Conservation (phyloP, 2,329 filamentous ascomycete species). For the Talaromyces sp. region DNA sequence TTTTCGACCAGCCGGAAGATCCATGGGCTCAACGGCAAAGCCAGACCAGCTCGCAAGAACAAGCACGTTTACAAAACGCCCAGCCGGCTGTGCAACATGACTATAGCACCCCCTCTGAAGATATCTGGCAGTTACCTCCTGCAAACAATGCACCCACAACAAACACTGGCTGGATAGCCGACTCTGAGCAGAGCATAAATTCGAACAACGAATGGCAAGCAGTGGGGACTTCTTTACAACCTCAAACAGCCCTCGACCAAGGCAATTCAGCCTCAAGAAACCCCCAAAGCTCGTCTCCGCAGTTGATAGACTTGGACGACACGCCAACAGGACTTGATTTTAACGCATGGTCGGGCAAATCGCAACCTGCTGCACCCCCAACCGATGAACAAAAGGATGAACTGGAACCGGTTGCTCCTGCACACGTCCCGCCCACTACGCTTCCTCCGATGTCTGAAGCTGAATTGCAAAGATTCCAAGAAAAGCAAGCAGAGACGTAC, state of each 20-base stretch:
- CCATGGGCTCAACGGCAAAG: conserved; percentile 20
- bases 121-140: neutral
- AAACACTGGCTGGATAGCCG: neutral
- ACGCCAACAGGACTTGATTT: conserved; percentile 1
- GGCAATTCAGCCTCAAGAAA: neutral
- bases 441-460: conserved; percentile 20
- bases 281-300: neutral
- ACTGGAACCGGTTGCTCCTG: neutral
- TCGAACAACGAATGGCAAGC: conserved; percentile 6
- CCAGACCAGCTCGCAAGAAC: conserved; percentile 7
- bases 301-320: conserved; percentile 9
- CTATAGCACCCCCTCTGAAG: neutral
- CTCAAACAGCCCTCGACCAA: neutral
- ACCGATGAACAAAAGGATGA: neutral
- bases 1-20: conserved; percentile 26
- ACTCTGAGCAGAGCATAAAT: conserved; percentile 1
- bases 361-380: neutral
- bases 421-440: neutral
- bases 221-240: conserved; percentile 9
- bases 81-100: neutral
- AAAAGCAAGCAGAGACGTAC: conserved; percentile 69
- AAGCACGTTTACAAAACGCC: conserved; percentile 1
- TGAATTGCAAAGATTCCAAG: conserved; percentile 29
- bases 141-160: neutral
- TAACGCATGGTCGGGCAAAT: conserved; percentile 6